Evolutionary conservation across 2,329 filamentous ascomycete species (phyloP), one percentile per base, ranked within the genome.

Genomic region (Penicillium sp.): DNA sequence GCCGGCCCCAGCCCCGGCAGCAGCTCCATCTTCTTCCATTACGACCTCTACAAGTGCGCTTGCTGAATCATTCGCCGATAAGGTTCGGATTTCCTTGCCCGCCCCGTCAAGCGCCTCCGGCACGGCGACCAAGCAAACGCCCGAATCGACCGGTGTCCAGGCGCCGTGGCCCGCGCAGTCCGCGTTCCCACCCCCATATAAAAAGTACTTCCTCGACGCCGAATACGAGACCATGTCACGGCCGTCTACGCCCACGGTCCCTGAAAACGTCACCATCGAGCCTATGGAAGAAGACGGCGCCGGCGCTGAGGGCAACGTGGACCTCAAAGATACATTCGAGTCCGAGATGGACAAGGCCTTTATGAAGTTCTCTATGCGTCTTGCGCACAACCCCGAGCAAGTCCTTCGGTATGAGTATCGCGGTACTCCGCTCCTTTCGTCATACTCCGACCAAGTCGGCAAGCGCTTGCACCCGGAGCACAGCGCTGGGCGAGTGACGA

Each of bases 161-260:
- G 86, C 92, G 66, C 89, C 91, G 8, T 98, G 93, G 93, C 94
- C 94, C 0, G 72, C 83, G 12, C 78, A 82, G 41, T 81, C 86
- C 1, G 77, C 83, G 0, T 88, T 90, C 66, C 90, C 91, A 0
- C 62, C 81, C 1, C 81, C 92, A 0, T 98, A 93, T 76, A 89
- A 91, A 0, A 79, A 84, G 34, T 90, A 89, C 71, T 91, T 92
- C 79, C 86, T 94, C 47, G 95, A 98, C 67, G 94, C 94, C 54
- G 94, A 96, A 71, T 96, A 91, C 77, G 95, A 99, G 76, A 90
- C 90, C 4, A 84, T 98, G 28, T 91, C 87, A 66, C 77, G 77
- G 10, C 76, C 69, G 2, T 83, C 84, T 0, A 76, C 77, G 34
- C 83, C 84, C 45, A 82, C 78, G 4, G 72, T 78, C 38, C 80